Evolutionary conservation across 768 basidiomycete genomes (phyloP), one percentile per base, ranked within the genome.

Genomic region (Crucibulum laeve): DNA sequence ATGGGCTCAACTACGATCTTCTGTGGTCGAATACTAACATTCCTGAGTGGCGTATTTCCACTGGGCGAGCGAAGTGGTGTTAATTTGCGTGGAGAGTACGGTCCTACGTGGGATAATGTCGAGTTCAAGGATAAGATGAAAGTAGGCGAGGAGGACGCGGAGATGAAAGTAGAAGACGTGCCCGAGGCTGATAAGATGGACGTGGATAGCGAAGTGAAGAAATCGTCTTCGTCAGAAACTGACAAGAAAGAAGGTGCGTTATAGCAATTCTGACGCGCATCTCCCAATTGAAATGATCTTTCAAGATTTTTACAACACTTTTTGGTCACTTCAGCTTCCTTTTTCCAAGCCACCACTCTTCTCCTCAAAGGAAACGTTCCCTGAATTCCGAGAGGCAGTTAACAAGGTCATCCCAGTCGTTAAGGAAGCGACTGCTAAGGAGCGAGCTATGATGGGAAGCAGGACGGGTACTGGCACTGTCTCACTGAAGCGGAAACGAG

Each of bases 41-140:
- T 94, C 61, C 66, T 95, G 39, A 88, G 86, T 46, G 79, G 78
- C 1, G 88, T 91, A 1, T 95, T 92, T 58, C 87, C 90, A 4
- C 63, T 96, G 6, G 87, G 88, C 2, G 92, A 95, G 61, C 70
- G 91, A 39, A 92, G 90, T 59, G 91, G 92, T 24, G 92, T 95
- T 25, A 96, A 96, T 61, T 63, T 95, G 49, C 71, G 92, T 24
- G 92, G 92, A 45, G 88, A 94, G 64, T 91, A 85, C 59, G 82
- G 90, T 0, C 81, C 87, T 7, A 66, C 71, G 18, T 89, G 87
- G 88, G 83, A 89, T 46, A 78, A 81, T 11, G 79, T 82, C 14
- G 68, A 68, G 41, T 69, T 70, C 38, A 49, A 60, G 25, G 59
- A 55, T 46, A 68, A 62, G 41, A 55, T 60, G 5, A 66, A 59